Evolutionary conservation across 2,329 filamentous ascomycete species (phyloP).

Genomic region (Fusarium chlamydosporum): DNA sequence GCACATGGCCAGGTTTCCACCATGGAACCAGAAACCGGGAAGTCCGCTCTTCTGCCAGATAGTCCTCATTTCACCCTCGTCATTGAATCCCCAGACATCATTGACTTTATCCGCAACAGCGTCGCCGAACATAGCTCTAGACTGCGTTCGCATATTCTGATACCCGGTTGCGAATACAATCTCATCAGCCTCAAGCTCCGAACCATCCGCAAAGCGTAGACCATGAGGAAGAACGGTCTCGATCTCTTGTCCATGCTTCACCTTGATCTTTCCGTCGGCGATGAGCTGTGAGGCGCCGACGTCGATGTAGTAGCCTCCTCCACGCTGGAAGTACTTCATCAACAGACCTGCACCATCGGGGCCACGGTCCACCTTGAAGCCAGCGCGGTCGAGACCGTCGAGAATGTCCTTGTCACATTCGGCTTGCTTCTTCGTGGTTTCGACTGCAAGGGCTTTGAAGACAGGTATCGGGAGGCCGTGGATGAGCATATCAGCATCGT

Average conservation of each 20-base stretch:
- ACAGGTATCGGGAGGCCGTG: constrained; percentile 72
- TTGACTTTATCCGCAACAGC: constrained; percentile 69
- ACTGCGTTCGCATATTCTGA: constrained; percentile 76
- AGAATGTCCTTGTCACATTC: constrained; percentile 58
- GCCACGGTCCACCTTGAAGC: constrained; percentile 73
- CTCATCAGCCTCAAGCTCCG: constrained; percentile 71
- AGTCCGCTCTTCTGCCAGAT: constrained; percentile 74
- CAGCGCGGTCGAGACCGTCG: constrained; percentile 65
- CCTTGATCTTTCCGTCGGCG: constrained; percentile 72
- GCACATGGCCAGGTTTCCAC: constrained; percentile 74
- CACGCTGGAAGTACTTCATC: constrained; percentile 74
- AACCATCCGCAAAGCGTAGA: constrained; percentile 67
- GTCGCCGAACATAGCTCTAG: constrained; percentile 73
- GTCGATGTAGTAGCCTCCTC: constrained; percentile 79
- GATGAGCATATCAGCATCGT: constrained; percentile 75
- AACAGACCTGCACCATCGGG: constrained; percentile 70
- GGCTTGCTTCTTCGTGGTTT: constrained; percentile 54
- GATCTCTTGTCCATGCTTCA: constrained; percentile 72
- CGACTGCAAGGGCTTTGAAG: constrained; percentile 70
- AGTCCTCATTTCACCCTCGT: constrained; percentile 68
- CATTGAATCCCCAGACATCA: constrained; percentile 74
- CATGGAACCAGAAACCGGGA: constrained; percentile 76
- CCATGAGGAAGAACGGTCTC: constrained; percentile 62
- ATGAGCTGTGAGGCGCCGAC: constrained; percentile 75
- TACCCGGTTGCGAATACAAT: constrained; percentile 76